Evolutionary conservation across 164 flowering plant species (phyloP).

Genomic region (Stephania japonica): DNA sequence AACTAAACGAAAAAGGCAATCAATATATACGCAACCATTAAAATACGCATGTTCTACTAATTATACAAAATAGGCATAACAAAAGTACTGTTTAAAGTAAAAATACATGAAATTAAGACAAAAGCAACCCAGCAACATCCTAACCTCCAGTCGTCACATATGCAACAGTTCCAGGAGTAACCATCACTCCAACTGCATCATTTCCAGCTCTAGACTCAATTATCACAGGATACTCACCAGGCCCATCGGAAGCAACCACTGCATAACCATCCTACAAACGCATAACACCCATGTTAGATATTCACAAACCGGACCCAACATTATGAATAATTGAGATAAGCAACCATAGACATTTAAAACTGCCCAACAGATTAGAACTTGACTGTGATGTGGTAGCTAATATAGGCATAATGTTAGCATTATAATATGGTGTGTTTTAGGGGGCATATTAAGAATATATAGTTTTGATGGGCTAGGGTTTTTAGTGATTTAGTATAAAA

Average conservation of each 20-base stretch:
- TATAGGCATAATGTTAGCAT: no score
- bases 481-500: no score
- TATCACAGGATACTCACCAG: conserved; percentile 85
- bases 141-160: conserved; percentile 94
- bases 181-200: conserved; percentile 71
- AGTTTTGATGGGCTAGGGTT: no score
- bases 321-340: no score
- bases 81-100: neutral
- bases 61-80: neutral
- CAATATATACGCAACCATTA: no score
- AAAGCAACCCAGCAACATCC: neutral
- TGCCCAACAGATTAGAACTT: no score
- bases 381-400: no score
- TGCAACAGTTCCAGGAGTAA: conserved; percentile 80
- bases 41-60: neutral
- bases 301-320: neutral
- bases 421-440: no score
- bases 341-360: no score
- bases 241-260: conserved; percentile 90
- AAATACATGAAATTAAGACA: neutral
- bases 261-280: conserved; percentile 86
- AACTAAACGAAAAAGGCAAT: no score
- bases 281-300: neutral
- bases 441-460: no score
- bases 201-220: conserved; percentile 93